Conservation (phyloP, 2,329 filamentous ascomycete species). For the Botrytis byssoidea region DNA sequence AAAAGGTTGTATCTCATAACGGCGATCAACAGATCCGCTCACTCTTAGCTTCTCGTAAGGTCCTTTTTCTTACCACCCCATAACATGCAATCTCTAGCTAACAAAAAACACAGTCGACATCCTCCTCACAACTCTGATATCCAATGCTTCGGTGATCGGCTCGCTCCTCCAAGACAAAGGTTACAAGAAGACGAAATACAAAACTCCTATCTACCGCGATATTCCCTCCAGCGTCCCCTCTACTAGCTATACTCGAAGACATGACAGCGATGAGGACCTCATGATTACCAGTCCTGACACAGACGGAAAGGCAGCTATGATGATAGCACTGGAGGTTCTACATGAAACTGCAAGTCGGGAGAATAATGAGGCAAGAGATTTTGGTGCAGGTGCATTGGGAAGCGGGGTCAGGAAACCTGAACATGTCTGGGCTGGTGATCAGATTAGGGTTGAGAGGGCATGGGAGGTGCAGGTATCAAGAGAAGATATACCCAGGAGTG, state of each 20-base stretch:
- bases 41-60: conserved; percentile 66
- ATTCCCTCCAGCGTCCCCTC: background rate
- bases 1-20: conserved; percentile 64
- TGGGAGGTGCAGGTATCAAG: conserved; percentile 14
- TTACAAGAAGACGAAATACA: conserved; percentile 83
- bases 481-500: background rate
- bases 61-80: background rate
- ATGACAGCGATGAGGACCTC: conserved; percentile 12
- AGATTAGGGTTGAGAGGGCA: conserved; percentile 13
- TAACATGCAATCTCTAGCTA: background rate
- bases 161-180: conserved; percentile 89
- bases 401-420: conserved; percentile 5
- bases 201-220: conserved; percentile 6
- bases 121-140: conserved; percentile 77
- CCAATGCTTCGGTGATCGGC: conserved; percentile 87
- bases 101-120: conserved; percentile 59
- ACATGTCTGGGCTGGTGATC: conserved; percentile 5
- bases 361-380: background rate
- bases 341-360: background rate
- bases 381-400: background rate
- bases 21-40: conserved; percentile 83
- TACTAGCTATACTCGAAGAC: background rate
- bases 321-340: background rate
- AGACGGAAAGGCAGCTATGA: background rate
- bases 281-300: background rate